Evolutionary conservation across 192 early-diverging fungal species (phyloP).

Genomic region (Coemansia sp.): DNA sequence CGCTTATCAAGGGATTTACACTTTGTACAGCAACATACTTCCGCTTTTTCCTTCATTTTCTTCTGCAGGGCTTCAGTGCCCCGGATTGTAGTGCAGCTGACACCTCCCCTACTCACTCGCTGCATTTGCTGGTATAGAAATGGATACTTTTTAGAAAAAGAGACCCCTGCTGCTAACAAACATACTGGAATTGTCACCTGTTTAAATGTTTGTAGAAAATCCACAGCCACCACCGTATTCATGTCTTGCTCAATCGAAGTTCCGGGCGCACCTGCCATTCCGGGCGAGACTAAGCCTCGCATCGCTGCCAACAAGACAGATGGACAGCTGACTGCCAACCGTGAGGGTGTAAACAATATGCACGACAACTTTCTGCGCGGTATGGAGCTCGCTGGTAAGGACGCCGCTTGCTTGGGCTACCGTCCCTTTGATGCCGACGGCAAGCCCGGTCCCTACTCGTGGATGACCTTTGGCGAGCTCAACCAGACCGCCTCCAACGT

Average conservation of each 20-base stretch:
- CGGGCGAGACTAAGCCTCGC: conserved; percentile 52
- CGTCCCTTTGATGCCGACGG: conserved; percentile 31
- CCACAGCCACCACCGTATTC: not conserved
- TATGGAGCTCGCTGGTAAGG: conserved; percentile 41
- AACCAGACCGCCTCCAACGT: conserved; percentile 63
- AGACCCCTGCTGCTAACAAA: not conserved
- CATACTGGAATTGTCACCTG: not conserved
- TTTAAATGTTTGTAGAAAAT: not conserved
- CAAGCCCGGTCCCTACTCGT: conserved; percentile 76
- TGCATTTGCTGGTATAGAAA: not conserved
- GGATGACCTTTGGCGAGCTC: conserved; percentile 77
- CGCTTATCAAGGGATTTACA: not conserved
- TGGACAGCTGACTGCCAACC: conserved; percentile 33
- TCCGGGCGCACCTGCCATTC: conserved; percentile 32
- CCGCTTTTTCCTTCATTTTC: not conserved
- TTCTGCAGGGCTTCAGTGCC: not conserved
- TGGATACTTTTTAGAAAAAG: not conserved
- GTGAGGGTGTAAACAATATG: conserved; percentile 50
- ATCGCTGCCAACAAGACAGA: conserved; percentile 32
- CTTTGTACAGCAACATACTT: not conserved
- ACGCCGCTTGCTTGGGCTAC: conserved; percentile 42
- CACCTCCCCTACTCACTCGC: not conserved
- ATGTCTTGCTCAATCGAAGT: conserved; percentile 43
- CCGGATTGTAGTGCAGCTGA: not conserved
- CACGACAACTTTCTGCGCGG: conserved; percentile 55